Evolutionary conservation across 352 stramenopile genomes (phyloP), one percentile per base, ranked within the genome.

Genomic region (Phytophthora kernoviae): DNA sequence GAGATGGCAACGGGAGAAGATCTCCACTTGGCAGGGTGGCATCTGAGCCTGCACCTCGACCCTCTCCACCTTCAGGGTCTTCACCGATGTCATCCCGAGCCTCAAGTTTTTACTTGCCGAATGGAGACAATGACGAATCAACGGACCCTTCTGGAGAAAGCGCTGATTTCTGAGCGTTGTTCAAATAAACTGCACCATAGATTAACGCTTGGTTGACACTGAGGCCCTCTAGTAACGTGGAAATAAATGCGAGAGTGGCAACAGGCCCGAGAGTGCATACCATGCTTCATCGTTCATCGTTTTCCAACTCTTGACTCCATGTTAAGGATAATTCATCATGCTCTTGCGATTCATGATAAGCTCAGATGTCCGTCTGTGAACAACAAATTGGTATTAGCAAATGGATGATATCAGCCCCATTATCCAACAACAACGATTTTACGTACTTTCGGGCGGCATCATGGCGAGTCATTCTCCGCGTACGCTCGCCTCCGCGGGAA

Each of bases 311-410:
- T 21, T 49, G 9, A 15, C 30, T 11, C 22, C 18, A 27, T 18
- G 22, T 34, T 51, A 75, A 12, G 44, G 40, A n/a, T 54, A 49
- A 54, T 37, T 77, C 62, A 86, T 70, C 73, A 73, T 68, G 26
- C 68, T 91, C 58, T 91, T 92, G 42, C 84, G 81, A 40, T 83
- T 90, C 82, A 92, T 84, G 51, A 95, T 93, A 21, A 95, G 55
- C 65, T 95, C 87, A 7, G 87, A 94, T 37, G 87, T 95, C 42
- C 87, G 82, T 34, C 86, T 95, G 52, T 9, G 9, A 65, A 15
- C 17, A 46, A 58, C 39, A 66, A 44, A 40, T 39, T n/a, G 12
- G 9, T 21, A 14, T 21, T 17, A 43, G 37, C 11, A 14, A 5
- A 14, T 14, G 2, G 15, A 40, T 2, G 45, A 24, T 48, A 26